Conservation (phyloP, 352 stramenopile genomes). For the Pythium coloratum region DNA sequence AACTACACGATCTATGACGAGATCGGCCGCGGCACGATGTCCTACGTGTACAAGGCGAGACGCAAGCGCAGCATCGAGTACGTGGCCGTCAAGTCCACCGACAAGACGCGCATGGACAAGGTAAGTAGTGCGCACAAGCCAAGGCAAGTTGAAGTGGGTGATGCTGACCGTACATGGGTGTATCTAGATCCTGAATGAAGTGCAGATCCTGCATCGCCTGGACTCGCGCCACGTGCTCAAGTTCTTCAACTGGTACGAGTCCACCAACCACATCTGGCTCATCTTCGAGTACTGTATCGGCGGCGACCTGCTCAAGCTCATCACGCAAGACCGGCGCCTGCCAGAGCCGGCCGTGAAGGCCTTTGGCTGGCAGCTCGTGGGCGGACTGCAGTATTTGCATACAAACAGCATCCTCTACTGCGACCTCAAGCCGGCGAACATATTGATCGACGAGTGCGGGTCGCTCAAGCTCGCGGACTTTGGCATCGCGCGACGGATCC, state of each 20-base stretch:
- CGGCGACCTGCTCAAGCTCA: slow-evolving; percentile 88
- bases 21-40: slow-evolving; percentile 89
- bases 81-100: slow-evolving; percentile 92
- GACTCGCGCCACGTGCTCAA: slow-evolving; percentile 85
- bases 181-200: slow-evolving; percentile 78
- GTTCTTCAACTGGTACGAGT: slow-evolving; percentile 97
- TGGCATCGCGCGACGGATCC: slow-evolving; percentile 83
- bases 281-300: slow-evolving; percentile 95
- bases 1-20: slow-evolving; percentile 96
- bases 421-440: slow-evolving; percentile 90
- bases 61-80: slow-evolving; percentile 93
- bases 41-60: slow-evolving; percentile 91
- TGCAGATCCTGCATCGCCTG: slow-evolving; percentile 88
- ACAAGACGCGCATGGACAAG: slow-evolving; percentile 92
- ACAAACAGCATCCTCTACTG: slow-evolving; percentile 88
- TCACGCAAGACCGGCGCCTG: slow-evolving; percentile 87
- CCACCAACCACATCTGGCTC: slow-evolving; percentile 94
- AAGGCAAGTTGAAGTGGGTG: slow-evolving; percentile 7
- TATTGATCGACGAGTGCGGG: slow-evolving; percentile 92
- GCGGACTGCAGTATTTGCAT: slow-evolving; percentile 89
- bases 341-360: slow-evolving; percentile 74
- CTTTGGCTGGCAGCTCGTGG: slow-evolving; percentile 76
- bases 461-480: slow-evolving; percentile 92
- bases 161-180: slow-evolving; percentile 3
- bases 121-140: slow-evolving; percentile 36